Evolutionary conservation across 2,329 filamentous ascomycete species (phyloP).

Genomic region (Tolypocladium tropicale): DNA sequence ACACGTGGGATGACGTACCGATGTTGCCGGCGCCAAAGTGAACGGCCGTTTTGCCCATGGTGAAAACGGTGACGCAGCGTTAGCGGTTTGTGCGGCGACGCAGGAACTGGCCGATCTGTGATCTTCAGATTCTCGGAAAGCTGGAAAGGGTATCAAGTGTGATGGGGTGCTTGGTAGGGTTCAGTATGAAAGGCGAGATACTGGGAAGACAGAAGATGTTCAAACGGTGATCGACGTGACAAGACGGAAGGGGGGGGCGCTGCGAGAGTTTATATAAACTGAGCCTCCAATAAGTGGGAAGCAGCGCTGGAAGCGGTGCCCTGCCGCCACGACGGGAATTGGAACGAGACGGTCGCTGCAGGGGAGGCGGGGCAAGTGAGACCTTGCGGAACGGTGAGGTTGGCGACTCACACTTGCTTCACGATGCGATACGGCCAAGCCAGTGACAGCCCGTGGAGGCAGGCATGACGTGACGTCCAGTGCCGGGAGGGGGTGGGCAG

Average conservation of each 20-base stretch:
- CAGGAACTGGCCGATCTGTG: too few relatives aligned
- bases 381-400: not conserved
- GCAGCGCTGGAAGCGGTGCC: not conserved
- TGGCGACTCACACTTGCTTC: not conserved
- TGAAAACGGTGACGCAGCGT: constrained; percentile 11
- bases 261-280: constrained; percentile 1
- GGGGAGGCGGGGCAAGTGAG: not conserved
- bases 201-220: not conserved
- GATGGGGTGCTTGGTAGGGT: not conserved
- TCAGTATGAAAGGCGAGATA: not conserved
- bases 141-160: too few relatives aligned
- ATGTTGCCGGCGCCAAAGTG: constrained; percentile 86
- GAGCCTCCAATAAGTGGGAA: not conserved
- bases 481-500: not conserved
- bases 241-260: not conserved
- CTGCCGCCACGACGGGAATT: too few relatives aligned
- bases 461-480: constrained; percentile 4
- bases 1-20: constrained; percentile 31
- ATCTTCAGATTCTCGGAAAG: too few relatives aligned
- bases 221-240: not conserved
- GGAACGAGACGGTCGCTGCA: not conserved
- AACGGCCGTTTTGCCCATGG: constrained; percentile 57
- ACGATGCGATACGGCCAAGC: not conserved
- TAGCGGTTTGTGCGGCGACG: not conserved
- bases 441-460: not conserved